These are phyloP conservation scores for Chiua virens DNA, from an alignment of 768 basidiomycete genomes.

Conservation along the genomic window DNA sequence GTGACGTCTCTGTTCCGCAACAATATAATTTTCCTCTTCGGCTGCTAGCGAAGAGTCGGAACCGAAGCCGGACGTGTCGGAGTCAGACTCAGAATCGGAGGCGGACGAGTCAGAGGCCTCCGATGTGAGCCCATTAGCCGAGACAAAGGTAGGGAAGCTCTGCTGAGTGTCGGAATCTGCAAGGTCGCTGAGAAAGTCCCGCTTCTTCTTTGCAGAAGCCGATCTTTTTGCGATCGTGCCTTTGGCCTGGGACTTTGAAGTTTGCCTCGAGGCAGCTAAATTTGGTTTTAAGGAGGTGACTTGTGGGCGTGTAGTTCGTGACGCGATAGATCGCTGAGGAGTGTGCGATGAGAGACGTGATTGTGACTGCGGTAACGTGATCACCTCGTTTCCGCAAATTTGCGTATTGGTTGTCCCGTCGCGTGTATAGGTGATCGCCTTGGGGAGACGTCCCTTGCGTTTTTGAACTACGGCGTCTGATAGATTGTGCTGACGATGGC, in stretches of 20 bases:
- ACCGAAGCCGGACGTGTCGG: constrained; percentile 39
- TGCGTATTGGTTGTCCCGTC: constrained; percentile 15
- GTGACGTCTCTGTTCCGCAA: constrained; percentile 45
- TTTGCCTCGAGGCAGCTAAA: constrained; percentile 32
- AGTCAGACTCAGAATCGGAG: constrained; percentile 33
- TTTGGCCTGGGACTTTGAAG: constrained; percentile 40
- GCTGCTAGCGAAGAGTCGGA: constrained; percentile 58
- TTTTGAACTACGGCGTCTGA: constrained; percentile 34
- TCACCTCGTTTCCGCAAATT: constrained; percentile 33
- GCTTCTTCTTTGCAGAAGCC: constrained; percentile 21
- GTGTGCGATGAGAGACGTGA: constrained; percentile 32
- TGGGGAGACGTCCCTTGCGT: constrained; percentile 59
- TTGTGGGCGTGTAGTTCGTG: constrained; percentile 25
- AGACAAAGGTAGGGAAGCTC: constrained; percentile 68
- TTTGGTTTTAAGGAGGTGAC: constrained; percentile 27
- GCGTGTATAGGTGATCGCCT: constrained; percentile 39
- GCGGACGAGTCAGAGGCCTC: constrained; percentile 47
- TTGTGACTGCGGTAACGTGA: constrained; percentile 37
- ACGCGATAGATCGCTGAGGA: constrained; percentile 21
- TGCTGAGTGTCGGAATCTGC: constrained; percentile 31
- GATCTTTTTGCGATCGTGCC: constrained; percentile 32
- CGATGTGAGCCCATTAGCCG: constrained; percentile 58
- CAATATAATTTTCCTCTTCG: constrained; percentile 63
- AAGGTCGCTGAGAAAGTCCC: constrained; percentile 12
- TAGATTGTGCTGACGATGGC: constrained; percentile 20